phyloP scores from a whole-genome alignment of 2,329 filamentous ascomycete genomes.

The Paecilomyces dactylethromorphus region DNA sequence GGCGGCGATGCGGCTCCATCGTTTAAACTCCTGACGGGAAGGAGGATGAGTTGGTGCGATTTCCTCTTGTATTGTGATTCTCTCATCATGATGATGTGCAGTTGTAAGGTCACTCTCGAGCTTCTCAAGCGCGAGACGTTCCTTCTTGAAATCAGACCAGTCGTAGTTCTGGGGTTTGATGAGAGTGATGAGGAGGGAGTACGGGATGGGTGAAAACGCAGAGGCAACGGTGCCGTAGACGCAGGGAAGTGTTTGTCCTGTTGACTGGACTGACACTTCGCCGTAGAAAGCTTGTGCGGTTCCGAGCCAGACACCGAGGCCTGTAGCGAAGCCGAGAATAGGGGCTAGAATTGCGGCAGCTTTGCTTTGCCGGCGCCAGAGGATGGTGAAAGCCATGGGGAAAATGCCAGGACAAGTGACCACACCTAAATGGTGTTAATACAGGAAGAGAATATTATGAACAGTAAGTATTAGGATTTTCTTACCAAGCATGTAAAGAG shows the following conservation, averaged over 20 bases:
- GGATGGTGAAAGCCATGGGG: conserved; percentile 47
- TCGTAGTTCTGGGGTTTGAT: conserved; percentile 38
- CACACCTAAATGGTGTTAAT: conserved; percentile 29
- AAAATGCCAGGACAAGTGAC: conserved; percentile 50
- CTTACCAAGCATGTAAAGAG: conserved; percentile 46
- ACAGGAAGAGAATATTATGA: not conserved
- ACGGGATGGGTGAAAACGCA: conserved; percentile 47
- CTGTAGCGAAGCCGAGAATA: conserved; percentile 44
- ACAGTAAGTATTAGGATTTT: not conserved
- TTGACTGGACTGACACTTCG: conserved; percentile 42
- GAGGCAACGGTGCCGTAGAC: conserved; percentile 50
- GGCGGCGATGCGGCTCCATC: conserved; percentile 42
- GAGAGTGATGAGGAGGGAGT: conserved; percentile 43
- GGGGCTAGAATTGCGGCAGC: conserved; percentile 46
- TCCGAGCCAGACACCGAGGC: conserved; percentile 49
- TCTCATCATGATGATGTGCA: conserved; percentile 4
- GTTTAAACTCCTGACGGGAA: conserved; percentile 28
- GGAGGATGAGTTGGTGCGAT: conserved; percentile 11
- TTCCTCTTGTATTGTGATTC: conserved; percentile 5
- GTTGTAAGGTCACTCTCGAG: conserved; percentile 18
- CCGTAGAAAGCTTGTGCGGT: conserved; percentile 43
- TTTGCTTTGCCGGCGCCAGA: conserved; percentile 47
- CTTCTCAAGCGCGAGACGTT: conserved; percentile 21
- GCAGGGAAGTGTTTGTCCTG: conserved; percentile 45
- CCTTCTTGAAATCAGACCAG: conserved; percentile 32